Evolutionary conservation across 2,329 filamentous ascomycete species (phyloP).

Genomic region (Bipolaris oryzae): DNA sequence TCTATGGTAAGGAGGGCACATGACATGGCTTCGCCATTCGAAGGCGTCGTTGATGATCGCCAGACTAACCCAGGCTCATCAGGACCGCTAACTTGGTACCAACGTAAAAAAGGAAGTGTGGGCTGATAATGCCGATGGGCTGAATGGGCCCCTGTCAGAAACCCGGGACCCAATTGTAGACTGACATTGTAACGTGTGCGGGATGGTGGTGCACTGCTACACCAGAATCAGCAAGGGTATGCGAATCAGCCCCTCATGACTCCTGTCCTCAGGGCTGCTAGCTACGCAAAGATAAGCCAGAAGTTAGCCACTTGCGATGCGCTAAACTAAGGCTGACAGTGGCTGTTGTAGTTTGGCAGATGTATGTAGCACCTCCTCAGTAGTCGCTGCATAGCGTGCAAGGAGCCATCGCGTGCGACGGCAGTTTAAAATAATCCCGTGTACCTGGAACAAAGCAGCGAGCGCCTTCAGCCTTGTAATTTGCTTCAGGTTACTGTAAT

Average conservation of each 20-base stretch:
- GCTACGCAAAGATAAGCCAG: constrained; percentile 1
- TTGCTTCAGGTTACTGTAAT: constrained; percentile 15
- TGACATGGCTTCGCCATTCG: not conserved
- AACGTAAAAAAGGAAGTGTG: constrained; percentile 6
- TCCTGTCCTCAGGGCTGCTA: not conserved
- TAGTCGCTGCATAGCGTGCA: not conserved
- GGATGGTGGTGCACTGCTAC: constrained; percentile 1
- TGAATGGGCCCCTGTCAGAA: not conserved
- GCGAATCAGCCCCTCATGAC: not conserved
- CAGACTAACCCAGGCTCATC: constrained; percentile 1
- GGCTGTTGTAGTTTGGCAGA: not conserved
- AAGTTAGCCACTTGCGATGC: not conserved
- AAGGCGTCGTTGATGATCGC: constrained; percentile 1
- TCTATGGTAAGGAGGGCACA: not conserved
- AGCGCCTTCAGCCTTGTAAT: constrained; percentile 5
- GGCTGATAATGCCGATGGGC: not conserved
- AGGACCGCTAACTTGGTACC: constrained; percentile 3
- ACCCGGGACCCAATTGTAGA: constrained; percentile 3
- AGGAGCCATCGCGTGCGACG: constrained; percentile 6
- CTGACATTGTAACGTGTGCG: constrained; percentile 4
- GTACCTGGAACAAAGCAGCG: constrained; percentile 8
- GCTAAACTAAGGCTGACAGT: not conserved
- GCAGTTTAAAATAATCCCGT: not conserved
- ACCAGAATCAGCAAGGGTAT: not conserved
- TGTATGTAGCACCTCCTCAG: not conserved